These are phyloP conservation scores for Apocynum venetum DNA, from an alignment of 257 asterid species.

Conservation along the genomic window DNA sequence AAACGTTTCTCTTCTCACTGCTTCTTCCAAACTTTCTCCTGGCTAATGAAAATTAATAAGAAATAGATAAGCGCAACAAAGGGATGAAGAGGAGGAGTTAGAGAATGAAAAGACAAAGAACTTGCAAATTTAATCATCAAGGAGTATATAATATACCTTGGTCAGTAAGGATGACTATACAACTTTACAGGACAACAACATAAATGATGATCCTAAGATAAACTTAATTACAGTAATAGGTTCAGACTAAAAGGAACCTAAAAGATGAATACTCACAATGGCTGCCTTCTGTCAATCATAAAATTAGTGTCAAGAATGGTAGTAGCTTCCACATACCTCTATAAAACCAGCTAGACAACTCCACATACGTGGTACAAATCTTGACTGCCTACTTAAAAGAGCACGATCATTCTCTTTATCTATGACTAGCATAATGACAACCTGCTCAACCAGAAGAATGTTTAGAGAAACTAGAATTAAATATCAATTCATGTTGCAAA, in stretches of 20 bases:
- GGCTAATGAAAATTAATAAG: slow-evolving; percentile 46
- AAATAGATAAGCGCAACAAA: background rate
- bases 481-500: slow-evolving; percentile 3
- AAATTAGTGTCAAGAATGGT: background rate
- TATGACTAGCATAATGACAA: slow-evolving; percentile 90
- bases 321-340: slow-evolving; percentile 49
- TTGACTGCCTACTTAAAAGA: slow-evolving; percentile 79
- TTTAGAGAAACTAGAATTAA: slow-evolving; percentile 7
- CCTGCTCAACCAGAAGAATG: slow-evolving; percentile 40
- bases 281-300: background rate
- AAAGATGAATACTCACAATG: background rate
- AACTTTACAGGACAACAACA: background rate
- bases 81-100: background rate
- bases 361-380: slow-evolving; percentile 99
- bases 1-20: slow-evolving; percentile 92
- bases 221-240: background rate
- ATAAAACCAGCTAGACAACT: slow-evolving; percentile 98
- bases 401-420: slow-evolving; percentile 88
- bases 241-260: background rate
- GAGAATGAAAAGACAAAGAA: background rate
- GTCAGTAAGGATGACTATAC: background rate
- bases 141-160: background rate
- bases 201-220: background rate
- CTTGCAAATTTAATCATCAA: background rate
- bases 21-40: slow-evolving; percentile 97